Conservation (phyloP, 176 grass and related monocot species). For the Oryza punctata region DNA sequence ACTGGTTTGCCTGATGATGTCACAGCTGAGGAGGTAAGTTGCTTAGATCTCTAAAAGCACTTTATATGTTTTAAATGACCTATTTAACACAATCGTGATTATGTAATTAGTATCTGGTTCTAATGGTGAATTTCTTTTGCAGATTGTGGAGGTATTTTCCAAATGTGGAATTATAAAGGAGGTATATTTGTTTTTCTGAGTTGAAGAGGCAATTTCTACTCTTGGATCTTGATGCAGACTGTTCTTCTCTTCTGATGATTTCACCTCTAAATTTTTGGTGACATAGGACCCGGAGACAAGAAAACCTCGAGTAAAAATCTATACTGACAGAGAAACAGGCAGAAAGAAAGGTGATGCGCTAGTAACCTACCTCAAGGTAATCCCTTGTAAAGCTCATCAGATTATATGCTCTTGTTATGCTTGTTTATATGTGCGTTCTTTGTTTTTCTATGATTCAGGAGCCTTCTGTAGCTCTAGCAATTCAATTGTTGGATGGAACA, state of each 20-base stretch:
- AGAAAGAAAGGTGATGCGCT: constrained; percentile 89
- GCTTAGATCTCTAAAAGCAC: constrained; percentile 20
- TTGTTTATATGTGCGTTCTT: constrained; percentile 16
- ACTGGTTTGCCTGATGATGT: constrained; percentile 96
- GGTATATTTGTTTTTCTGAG: constrained; percentile 49
- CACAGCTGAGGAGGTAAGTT: constrained; percentile 77
- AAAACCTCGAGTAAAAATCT: constrained; percentile 90
- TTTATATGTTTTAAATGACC: constrained; percentile 22
- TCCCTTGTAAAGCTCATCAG: neutral
- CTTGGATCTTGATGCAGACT: neutral
- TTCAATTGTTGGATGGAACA: constrained; percentile 82
- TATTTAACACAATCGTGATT: constrained; percentile 10
- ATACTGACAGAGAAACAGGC: constrained; percentile 79
- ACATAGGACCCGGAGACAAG: constrained; percentile 86
- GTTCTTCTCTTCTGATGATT: constrained; percentile 8
- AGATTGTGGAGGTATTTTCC: constrained; percentile 95
- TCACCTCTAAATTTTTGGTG: constrained; percentile 19
- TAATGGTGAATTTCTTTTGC: constrained; percentile 48
- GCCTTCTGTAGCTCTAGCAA: constrained; percentile 82
- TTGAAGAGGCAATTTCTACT: neutral
- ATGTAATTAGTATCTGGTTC: constrained; percentile 7
- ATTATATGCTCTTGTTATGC: constrained; percentile 8
- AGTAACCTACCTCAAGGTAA: constrained; percentile 91
- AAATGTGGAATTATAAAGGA: constrained; percentile 99
- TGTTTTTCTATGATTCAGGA: constrained; percentile 56